These are phyloP conservation scores for Eudorina sp. DNA, from an alignment of 139 green algal species.

Conservation along the genomic window DNA sequence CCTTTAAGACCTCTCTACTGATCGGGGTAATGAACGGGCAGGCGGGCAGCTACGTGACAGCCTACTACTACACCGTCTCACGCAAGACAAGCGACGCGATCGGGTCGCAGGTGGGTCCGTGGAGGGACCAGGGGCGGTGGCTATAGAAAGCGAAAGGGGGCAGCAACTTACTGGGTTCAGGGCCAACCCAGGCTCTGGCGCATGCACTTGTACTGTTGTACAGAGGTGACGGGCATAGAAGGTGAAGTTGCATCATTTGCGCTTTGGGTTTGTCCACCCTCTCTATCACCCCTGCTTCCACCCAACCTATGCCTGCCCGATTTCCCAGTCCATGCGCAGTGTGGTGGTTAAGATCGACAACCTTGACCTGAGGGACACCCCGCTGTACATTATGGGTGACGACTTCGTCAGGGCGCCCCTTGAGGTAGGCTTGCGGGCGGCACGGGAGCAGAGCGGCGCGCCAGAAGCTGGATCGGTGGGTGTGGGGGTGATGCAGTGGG, in stretches of 20 bases:
- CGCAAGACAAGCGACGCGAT: not conserved
- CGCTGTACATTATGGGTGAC: not conserved
- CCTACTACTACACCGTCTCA: slow-evolving; percentile 3
- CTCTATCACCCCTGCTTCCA: not conserved
- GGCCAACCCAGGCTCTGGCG: not conserved
- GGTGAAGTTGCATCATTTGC: not conserved
- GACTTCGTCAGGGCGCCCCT: not conserved
- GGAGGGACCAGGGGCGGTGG: too few relatives aligned
- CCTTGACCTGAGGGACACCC: not conserved
- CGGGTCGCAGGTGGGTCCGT: not conserved
- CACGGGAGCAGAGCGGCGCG: too few relatives aligned
- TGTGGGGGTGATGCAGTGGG: too few relatives aligned
- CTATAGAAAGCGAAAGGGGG: not conserved
- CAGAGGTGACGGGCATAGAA: not conserved
- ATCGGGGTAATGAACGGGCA: not conserved
- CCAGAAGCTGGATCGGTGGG: not conserved
- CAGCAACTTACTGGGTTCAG: not conserved
- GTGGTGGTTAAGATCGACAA: not conserved
- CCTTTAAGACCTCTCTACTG: not conserved
- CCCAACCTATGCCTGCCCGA: not conserved
- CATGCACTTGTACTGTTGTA: not conserved
- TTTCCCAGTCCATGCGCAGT: not conserved
- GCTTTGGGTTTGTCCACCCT: not conserved
- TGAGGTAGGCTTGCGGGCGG: not conserved
- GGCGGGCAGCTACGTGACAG: not conserved